Base-by-base conservation (phyloP, 768 basidiomycete species). In the Macrocybe gigantea region DNA sequence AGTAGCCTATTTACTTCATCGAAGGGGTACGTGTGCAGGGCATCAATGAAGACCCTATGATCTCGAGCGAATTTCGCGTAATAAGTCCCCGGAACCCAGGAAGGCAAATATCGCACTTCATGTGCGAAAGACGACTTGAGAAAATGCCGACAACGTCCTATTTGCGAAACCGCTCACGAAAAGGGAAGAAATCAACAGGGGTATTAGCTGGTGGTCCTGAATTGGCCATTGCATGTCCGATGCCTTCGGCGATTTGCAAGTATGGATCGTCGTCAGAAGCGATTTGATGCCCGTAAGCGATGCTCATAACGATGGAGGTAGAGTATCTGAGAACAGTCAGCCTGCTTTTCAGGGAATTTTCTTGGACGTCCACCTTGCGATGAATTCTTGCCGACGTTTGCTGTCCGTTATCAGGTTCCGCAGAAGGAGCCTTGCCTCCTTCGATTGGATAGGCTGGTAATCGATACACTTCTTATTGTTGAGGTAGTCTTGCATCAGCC, bases 71-170 rank as follows among this genome's bases (percentile, higher is more conserved):
- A 61, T 29, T 56, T 57, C 37, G 64, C 60, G 46, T 64, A 72
- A 35, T 61, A 56, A 13, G 66, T 60, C 1, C 71, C 72, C 14
- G 72, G 72, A 7, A 69, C 40, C 71, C 71, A 73, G 12, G 34
- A 49, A 1, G 71, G 71, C 11, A 73, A 52, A 45, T 71, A 58
- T 54, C 62, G 66, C 43, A 73, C 72, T 73, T 31, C 12, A 37
- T 3, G 15, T 12, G 11, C 22, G 7, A 10, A 22, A 22, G 22
- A 22, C 22, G 22, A 22, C 22, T 22, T 22, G 22, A 22, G 22
- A 22, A 22, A 22, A 22, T 22, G 22, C 22, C 33, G n/a, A 33
- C 3, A 14, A 8, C 11, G 7, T 32, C 31, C 33, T 6, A 33
- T 36, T 13, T 15, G 29, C 14, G 6, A 33, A 22, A n/a, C 36